Percentiles rank a stretch among this genome's conserved stretches.
Evolutionary conservation across 202 grass and related monocot genomes (phyloP).

Genomic region (Schoenoplectus triqueter): DNA sequence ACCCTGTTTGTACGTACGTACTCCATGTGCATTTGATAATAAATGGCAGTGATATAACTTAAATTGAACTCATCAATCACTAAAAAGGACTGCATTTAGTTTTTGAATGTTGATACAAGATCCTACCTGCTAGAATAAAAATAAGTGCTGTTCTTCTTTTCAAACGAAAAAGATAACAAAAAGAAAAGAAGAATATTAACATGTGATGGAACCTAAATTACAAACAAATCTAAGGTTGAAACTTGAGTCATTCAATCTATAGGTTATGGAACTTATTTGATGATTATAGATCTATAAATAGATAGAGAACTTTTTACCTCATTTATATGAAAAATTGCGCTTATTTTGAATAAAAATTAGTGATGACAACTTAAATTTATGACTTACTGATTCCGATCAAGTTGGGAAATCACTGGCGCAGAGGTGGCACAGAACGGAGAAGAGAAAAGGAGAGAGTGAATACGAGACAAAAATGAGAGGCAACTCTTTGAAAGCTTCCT

Average conservation of each 20-base stretch:
- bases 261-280: conserved; percentile 14
- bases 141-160: not conserved
- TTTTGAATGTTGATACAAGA: not conserved
- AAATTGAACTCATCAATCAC: not conserved
- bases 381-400: conserved; percentile 9
- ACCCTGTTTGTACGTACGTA: not conserved
- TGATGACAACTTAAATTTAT: not conserved
- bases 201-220: not conserved
- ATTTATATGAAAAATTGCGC: not conserved
- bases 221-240: not conserved
- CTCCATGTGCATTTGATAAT: not conserved
- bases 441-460: not conserved
- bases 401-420: not conserved
- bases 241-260: not conserved
- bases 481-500: conserved; percentile 18
- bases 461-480: conserved; percentile 20
- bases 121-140: not conserved
- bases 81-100: not conserved
- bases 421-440: not conserved
- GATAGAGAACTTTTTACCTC: not conserved
- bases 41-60: not conserved
- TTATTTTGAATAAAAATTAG: not conserved
- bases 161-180: not conserved
- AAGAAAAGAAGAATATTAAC: conserved; percentile 9
- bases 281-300: conserved; percentile 10